Evolutionary conservation across 208 protist species (phyloP).

Genomic region (Plasmodiophora brassicae): DNA sequence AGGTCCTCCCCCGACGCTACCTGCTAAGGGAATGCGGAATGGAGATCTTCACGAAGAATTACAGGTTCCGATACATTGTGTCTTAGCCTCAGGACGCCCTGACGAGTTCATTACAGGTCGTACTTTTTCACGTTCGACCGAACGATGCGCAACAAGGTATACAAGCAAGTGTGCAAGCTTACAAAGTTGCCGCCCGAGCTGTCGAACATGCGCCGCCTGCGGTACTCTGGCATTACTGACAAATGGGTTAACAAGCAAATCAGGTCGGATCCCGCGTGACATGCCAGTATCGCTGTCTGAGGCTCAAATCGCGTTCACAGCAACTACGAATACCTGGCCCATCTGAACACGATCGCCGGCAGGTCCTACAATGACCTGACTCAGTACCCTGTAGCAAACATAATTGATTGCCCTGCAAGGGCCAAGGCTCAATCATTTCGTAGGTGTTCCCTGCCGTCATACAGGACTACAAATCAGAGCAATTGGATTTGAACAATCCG

Average conservation of each 20-base stretch:
- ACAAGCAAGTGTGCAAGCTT: conserved; percentile 1
- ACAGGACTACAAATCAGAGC: conserved; percentile 80
- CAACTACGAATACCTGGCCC: conserved; percentile 97
- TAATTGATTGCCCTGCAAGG: neutral
- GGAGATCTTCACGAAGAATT: conserved; percentile 38
- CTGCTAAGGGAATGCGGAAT: conserved; percentile 23
- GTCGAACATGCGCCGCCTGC: neutral
- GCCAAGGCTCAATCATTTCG: neutral
- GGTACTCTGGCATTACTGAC: conserved; percentile 20
- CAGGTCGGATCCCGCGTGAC: neutral
- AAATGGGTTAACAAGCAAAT: conserved; percentile 33
- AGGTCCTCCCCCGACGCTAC: conserved; percentile 33
- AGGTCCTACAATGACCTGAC: conserved; percentile 91
- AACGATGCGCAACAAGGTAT: neutral
- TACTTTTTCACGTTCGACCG: conserved; percentile 31
- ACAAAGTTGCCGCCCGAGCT: neutral
- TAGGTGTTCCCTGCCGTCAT: conserved; percentile 63
- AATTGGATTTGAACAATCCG: conserved; percentile 75
- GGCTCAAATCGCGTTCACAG: neutral
- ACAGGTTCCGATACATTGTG: neutral
- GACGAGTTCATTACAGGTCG: conserved; percentile 26
- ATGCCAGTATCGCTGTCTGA: neutral
- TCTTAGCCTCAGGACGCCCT: too few relatives aligned
- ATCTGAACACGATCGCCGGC: conserved; percentile 91
- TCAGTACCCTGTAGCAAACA: conserved; percentile 69